These are phyloP conservation scores for Eucalyptus sideroxylon DNA, from an alignment of 345 rosid genomes.

Conservation along the genomic window DNA sequence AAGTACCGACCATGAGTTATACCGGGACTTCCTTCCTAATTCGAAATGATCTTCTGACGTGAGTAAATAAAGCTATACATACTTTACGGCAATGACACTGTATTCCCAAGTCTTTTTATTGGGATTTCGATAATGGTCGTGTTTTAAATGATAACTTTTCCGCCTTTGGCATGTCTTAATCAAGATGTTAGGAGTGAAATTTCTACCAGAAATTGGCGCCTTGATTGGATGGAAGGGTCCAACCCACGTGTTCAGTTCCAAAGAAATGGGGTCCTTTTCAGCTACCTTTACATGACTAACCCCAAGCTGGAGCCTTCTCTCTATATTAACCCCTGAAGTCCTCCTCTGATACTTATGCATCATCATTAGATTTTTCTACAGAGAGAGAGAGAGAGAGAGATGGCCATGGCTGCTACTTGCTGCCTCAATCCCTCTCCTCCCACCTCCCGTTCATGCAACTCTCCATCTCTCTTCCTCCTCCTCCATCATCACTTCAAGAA, in stretches of 20 bases:
- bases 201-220: neutral
- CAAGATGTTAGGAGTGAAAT: neutral
- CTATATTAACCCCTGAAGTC: neutral
- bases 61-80: no score
- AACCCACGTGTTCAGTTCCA: neutral
- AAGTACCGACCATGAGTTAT: neutral
- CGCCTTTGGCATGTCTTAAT: neutral
- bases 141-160: neutral
- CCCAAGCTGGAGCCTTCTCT: neutral
- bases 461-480: neutral
- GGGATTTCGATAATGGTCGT: no score
- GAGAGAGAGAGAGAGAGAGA: neutral
- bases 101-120: no score
- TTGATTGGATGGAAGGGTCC: neutral
- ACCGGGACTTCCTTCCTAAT: neutral
- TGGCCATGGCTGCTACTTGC: constrained; percentile 27
- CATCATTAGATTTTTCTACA: neutral
- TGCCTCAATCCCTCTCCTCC: constrained; percentile 34
- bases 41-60: no score
- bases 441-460: neutral
- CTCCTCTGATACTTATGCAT: neutral
- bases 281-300: neutral
- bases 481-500: neutral
- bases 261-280: neutral
- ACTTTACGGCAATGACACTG: accelerated